Conservation (phyloP, 345 rosid genomes). For the Moricandia arvensis region DNA sequence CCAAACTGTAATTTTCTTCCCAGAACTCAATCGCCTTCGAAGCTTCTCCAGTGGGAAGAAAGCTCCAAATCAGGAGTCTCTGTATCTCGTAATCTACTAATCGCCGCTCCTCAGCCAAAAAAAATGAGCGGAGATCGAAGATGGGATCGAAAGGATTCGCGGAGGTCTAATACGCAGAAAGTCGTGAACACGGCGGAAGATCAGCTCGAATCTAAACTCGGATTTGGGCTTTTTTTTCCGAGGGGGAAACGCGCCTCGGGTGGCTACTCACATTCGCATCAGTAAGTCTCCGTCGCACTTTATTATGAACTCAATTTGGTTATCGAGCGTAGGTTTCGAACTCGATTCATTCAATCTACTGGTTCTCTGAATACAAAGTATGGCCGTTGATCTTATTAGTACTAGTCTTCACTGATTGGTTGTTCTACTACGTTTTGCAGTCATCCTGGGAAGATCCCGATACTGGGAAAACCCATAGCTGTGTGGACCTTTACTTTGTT, state of each 20-base stretch:
- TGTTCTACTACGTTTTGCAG: slow-evolving; percentile 45
- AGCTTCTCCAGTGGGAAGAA: background rate
- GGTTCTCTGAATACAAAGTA: background rate
- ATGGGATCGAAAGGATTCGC: slow-evolving; percentile 50
- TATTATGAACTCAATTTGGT: background rate
- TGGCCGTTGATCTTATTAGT: background rate
- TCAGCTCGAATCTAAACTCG: slow-evolving; percentile 80
- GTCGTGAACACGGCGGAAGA: slow-evolving; percentile 71
- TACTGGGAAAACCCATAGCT: slow-evolving; percentile 58
- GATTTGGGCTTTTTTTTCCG: slow-evolving; percentile 80
- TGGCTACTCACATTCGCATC: slow-evolving; percentile 87
- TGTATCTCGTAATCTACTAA: background rate
- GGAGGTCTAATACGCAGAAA: slow-evolving; percentile 65
- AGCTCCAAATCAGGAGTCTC: background rate
- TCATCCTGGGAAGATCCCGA: slow-evolving; percentile 82
- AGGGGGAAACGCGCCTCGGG: slow-evolving; percentile 94
- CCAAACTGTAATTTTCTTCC: background rate
- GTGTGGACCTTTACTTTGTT: slow-evolving; percentile 87
- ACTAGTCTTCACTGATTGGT: slow-evolving; percentile 3
- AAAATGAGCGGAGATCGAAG: slow-evolving; percentile 54
- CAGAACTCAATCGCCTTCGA: background rate
- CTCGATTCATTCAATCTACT: background rate
- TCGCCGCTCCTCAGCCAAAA: slow-evolving; percentile 5
- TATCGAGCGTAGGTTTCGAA: background rate
- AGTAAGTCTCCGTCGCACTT: slow-evolving; percentile 44